Evolutionary conservation across 192 early-diverging fungal genomes (phyloP).

Genomic region (Coemansia sp.): DNA sequence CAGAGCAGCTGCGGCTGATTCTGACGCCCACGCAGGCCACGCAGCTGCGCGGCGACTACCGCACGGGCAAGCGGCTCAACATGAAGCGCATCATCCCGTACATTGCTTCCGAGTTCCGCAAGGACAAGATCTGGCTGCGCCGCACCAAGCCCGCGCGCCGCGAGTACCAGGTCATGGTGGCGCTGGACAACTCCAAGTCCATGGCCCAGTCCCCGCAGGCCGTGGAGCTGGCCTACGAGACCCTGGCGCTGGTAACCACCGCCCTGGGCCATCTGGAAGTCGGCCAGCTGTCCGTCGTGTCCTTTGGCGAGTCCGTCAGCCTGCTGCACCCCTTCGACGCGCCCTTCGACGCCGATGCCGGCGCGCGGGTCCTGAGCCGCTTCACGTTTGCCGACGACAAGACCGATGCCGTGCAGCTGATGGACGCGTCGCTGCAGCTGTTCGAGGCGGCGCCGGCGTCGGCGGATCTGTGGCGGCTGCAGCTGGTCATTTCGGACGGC

Average conservation of each 20-base stretch:
- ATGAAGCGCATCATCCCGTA: conserved; percentile 99
- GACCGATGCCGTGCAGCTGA: conserved; percentile 83
- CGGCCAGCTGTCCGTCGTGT: conserved; percentile 85
- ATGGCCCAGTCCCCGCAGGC: conserved; percentile 76
- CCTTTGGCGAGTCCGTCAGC: conserved; percentile 85
- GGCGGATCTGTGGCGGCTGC: conserved; percentile 90
- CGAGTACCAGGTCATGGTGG: conserved; percentile 97
- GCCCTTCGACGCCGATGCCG: conserved; percentile 85
- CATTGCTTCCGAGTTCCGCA: conserved; percentile 98
- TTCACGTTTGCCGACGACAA: conserved; percentile 90
- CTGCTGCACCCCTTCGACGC: conserved; percentile 94
- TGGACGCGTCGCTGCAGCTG: conserved; percentile 79
- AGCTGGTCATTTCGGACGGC: conserved; percentile 95
- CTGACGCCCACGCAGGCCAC: conserved; percentile 96
- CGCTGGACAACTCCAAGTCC: conserved; percentile 96
- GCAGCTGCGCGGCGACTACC: conserved; percentile 95
- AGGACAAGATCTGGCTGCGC: conserved; percentile 99
- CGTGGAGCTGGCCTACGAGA: conserved; percentile 93
- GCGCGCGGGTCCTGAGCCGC: conserved; percentile 82
- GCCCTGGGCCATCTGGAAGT: conserved; percentile 93
- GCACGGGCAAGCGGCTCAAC: conserved; percentile 97
- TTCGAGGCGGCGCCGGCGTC: conserved; percentile 64
- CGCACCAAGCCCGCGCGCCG: conserved; percentile 95
- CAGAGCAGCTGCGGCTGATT: conserved; percentile 94
- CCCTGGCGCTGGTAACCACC: conserved; percentile 86